Conservation (phyloP, 106 monocot species). For the Chionographis japonica region DNA sequence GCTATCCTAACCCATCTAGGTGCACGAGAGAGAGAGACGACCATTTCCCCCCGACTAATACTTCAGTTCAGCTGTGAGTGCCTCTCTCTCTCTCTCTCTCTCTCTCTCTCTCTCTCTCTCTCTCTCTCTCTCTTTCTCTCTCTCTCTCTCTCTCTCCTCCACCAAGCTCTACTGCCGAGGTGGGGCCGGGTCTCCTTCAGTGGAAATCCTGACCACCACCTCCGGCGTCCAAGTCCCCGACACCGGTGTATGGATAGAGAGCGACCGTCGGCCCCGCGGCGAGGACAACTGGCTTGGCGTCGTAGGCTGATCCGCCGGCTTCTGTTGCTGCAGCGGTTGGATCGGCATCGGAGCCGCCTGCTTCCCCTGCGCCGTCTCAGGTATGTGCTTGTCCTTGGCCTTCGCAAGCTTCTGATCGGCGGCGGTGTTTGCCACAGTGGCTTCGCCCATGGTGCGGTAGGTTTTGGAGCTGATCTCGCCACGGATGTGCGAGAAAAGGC, state of each 20-base stretch:
- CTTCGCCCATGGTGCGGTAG: constrained; percentile 24
- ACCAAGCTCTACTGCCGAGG: too few relatives aligned
- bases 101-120: too few relatives aligned
- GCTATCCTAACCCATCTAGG: too few relatives aligned
- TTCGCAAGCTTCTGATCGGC: background rate
- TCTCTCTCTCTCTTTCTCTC: too few relatives aligned
- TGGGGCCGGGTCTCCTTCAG: constrained; percentile 56
- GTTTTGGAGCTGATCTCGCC: constrained; percentile 71
- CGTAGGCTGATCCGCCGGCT: constrained; percentile 5
- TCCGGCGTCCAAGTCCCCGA: background rate
- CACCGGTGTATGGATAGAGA: constrained; percentile 10
- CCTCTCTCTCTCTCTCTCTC: too few relatives aligned
- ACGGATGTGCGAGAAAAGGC: constrained; percentile 67
- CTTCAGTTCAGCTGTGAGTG: too few relatives aligned
- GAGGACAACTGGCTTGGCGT: constrained; percentile 23
- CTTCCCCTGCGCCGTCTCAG: constrained; percentile 7
- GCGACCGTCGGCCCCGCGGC: constrained; percentile 1
- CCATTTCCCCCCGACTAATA: too few relatives aligned
- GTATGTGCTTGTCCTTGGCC: constrained; percentile 9
- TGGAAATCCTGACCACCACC: constrained; percentile 33
- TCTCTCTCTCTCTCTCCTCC: too few relatives aligned
- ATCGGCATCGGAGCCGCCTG: background rate
- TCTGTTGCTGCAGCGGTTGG: constrained; percentile 12
- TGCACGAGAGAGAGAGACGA: too few relatives aligned
- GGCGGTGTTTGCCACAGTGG: background rate